Conservation (phyloP, 768 basidiomycete species). For the Leccinum disarticulatum region DNA sequence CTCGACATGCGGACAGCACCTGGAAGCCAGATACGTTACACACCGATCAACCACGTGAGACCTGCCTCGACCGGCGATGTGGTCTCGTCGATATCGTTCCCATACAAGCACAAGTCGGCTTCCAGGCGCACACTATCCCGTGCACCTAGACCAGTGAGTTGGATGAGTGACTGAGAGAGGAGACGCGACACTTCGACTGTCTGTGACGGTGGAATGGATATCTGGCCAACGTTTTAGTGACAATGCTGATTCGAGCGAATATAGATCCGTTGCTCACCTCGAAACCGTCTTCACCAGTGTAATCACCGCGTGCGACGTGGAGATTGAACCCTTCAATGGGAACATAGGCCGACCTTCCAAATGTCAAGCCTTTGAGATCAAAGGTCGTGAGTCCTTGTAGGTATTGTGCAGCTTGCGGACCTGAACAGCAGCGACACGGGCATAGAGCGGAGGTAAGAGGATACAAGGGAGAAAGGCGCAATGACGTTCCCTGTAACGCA, state of each 20-base stretch:
- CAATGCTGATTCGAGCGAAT: not conserved
- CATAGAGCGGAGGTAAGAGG: not conserved
- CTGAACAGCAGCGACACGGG: constrained; percentile 33
- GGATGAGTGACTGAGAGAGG: constrained; percentile 63
- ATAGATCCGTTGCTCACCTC: constrained; percentile 52
- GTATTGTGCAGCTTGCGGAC: constrained; percentile 79
- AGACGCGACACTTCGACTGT: constrained; percentile 67
- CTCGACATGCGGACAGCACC: too few relatives aligned
- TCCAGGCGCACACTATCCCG: constrained; percentile 93
- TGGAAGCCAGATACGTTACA: constrained; percentile 34
- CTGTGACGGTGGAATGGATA: constrained; percentile 82
- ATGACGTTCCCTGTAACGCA: constrained; percentile 81
- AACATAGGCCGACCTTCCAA: constrained; percentile 82
- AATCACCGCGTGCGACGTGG: constrained; percentile 92
- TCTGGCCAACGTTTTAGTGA: constrained; percentile 43
- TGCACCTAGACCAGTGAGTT: constrained; percentile 87
- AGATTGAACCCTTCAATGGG: constrained; percentile 61
- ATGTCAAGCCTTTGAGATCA: constrained; percentile 73
- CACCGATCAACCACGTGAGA: constrained; percentile 90
- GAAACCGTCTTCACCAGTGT: constrained; percentile 98
- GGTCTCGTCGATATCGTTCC: constrained; percentile 87
- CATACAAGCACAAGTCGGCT: constrained; percentile 96
- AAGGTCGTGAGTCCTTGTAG: constrained; percentile 75
- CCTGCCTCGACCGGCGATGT: constrained; percentile 90
- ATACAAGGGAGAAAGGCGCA: not conserved